Evolutionary conservation across 768 basidiomycete genomes (phyloP), one percentile per base, ranked within the genome.

Genomic region (Chalciporus sphaerocephalus): DNA sequence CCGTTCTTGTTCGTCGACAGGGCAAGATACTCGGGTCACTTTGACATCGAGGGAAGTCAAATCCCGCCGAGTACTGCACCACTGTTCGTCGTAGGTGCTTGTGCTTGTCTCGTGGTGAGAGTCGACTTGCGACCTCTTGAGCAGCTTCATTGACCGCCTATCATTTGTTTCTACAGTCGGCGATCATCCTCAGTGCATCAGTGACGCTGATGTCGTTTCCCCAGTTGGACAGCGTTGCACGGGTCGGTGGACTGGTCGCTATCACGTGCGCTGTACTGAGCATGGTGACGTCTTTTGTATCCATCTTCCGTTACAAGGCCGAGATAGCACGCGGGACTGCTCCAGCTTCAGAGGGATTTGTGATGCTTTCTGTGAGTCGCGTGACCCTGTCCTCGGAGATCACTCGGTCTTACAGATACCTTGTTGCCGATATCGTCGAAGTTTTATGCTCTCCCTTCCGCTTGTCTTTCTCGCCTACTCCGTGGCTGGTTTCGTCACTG

Each of bases 151-250:
- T 32, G 30, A 32, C 15, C 2, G 15, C 28, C 28, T 12, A 11
- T 4, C 27, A 11, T 27, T 27, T 27, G 8, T 11, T 32, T 44
- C 30, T 48, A 38, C 62, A 91, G 88, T 86, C 87, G 55, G 88
- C 88, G 22, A 75, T 90, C 47, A 74, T 90, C 18, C 69, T 91
- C 47, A 89, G 89, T 54, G 83, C 87, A 24, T 86, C 87, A 32
- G 84, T 89, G 46, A 89, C 87, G 21, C 82, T 90, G 67, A 75
- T 92, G 60, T 79, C 85, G 40, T 74, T 92, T 42, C 87, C 89
- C 55, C 85, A 82, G 30, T 54, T 92, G 64, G 82, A 84, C 61
- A 75, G 70, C 47, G 51, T 83, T 50, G 68, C 83, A 45, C 76
- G 87, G 45, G 70, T 81, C 38, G 76, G 81, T 18, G 82, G 80